Evolutionary conservation across 495 filamentous ascomycete genomes (phyloP).

Genomic region (Mytilinidion resinicola): DNA sequence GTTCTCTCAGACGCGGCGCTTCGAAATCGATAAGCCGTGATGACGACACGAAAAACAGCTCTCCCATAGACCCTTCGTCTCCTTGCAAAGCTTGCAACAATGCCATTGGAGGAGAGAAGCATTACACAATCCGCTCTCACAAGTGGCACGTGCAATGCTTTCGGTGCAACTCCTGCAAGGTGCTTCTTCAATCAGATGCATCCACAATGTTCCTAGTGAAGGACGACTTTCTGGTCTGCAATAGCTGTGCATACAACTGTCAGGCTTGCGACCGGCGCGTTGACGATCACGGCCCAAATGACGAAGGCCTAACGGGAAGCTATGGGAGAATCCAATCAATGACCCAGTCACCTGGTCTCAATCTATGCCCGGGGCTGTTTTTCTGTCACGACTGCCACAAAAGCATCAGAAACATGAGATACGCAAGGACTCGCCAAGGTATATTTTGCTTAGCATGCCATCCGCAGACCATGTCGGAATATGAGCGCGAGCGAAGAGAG

Average conservation of each 20-base stretch:
- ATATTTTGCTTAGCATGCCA: constrained; percentile 13
- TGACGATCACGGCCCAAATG: constrained; percentile 7
- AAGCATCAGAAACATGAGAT: constrained; percentile 7
- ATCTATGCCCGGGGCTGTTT: constrained; percentile 3
- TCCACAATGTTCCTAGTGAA: neutral
- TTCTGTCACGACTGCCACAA: constrained; percentile 9
- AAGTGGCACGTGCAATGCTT: constrained; percentile 6
- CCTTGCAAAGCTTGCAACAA: constrained; percentile 5
- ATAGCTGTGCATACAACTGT: constrained; percentile 8
- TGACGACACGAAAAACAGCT: neutral
- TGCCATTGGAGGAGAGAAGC: neutral
- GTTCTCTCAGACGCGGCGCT: neutral
- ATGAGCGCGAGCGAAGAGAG: neutral
- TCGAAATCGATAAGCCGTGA: neutral
- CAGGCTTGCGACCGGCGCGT: constrained; percentile 4
- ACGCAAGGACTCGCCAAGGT: constrained; percentile 2
- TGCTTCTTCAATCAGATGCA: constrained; percentile 1
- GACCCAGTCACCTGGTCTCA: neutral
- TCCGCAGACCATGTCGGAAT: constrained; percentile 1
- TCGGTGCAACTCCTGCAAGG: constrained; percentile 5
- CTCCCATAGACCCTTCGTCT: neutral
- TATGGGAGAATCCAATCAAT: neutral
- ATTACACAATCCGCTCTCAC: neutral
- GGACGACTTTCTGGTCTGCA: constrained; percentile 8
- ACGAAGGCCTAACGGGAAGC: neutral